Percentiles rank a stretch among this genome's conserved stretches.
These are phyloP conservation scores for Colletotrichum sidae DNA, from an alignment of 2,329 filamentous ascomycete species.

Conservation along the genomic window DNA sequence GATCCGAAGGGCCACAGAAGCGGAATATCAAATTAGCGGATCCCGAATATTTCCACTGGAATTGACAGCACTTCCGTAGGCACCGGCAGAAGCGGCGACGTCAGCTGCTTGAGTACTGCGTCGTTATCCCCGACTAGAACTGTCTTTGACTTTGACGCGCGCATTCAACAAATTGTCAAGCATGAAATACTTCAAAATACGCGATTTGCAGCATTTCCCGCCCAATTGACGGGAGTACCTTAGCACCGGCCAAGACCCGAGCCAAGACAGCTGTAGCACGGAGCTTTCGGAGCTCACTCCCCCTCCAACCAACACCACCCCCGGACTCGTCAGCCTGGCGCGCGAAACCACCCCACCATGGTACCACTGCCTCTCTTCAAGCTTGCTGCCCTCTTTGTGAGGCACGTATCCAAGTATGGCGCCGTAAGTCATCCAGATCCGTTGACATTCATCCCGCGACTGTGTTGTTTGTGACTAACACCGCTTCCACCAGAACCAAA, in stretches of 20 bases:
- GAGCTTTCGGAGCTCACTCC: slow-evolving; percentile 32
- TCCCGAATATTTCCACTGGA: slow-evolving; percentile 22
- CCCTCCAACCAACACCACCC: slow-evolving; percentile 16
- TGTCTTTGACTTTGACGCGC: not conserved
- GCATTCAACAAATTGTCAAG: no score
- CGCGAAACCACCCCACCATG: slow-evolving; percentile 55
- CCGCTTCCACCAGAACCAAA: slow-evolving; percentile 64
- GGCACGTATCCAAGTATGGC: slow-evolving; percentile 76
- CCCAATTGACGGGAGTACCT: slow-evolving; percentile 5
- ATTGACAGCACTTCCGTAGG: not conserved
- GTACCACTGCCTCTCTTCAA: slow-evolving; percentile 76
- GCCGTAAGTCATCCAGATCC: slow-evolving; percentile 62
- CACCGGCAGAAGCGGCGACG: slow-evolving; percentile 16
- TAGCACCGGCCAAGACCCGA: slow-evolving; percentile 20
- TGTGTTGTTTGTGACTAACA: slow-evolving; percentile 9
- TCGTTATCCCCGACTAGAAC: slow-evolving; percentile 1
- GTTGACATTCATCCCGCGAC: not conserved
- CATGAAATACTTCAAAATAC: not conserved
- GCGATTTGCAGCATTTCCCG: not conserved
- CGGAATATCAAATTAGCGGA: slow-evolving; percentile 36
- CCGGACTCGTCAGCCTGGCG: slow-evolving; percentile 1
- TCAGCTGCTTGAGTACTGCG: slow-evolving; percentile 8
- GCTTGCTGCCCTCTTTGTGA: slow-evolving; percentile 72
- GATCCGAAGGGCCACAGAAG: slow-evolving; percentile 23
- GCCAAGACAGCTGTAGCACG: slow-evolving; percentile 30